phyloP scores from a whole-genome alignment of 2,329 filamentous ascomycete species.

The Penicillium hesseltinei region DNA sequence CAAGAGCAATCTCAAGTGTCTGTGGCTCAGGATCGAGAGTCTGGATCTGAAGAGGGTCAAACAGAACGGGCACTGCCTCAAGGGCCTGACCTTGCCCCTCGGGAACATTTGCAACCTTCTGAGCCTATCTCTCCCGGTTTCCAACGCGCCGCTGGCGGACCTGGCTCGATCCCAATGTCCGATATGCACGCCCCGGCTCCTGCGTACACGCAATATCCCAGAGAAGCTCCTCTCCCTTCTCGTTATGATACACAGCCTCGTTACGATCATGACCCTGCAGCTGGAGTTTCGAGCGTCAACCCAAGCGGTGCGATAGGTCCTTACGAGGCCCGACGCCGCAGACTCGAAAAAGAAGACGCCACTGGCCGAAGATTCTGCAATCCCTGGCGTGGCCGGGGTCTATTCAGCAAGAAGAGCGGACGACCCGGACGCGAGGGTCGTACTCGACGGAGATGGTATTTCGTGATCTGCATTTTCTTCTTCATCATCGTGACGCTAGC shows the following conservation, averaged over 20 bases:
- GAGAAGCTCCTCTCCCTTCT: conserved; percentile 24
- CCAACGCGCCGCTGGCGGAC: conserved; percentile 61
- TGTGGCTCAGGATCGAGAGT: not conserved
- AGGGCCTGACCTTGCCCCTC: not conserved
- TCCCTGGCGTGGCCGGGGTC: conserved; percentile 65
- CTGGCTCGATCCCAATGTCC: conserved; percentile 60
- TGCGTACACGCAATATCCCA: conserved; percentile 38
- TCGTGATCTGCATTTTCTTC: conserved; percentile 52
- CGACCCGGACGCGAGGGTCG: conserved; percentile 62
- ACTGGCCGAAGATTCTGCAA: conserved; percentile 58
- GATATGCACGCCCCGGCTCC: conserved; percentile 51
- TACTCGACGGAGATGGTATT: conserved; percentile 60
- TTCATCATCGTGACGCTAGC: conserved; percentile 57
- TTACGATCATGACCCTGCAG: conserved; percentile 18
- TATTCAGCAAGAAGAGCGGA: conserved; percentile 61
- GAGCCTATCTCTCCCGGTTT: conserved; percentile 63
- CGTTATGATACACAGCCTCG: conserved; percentile 24
- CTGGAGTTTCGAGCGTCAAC: conserved; percentile 24
- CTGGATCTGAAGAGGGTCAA: not conserved
- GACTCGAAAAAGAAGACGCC: conserved; percentile 66
- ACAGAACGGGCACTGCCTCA: not conserved
- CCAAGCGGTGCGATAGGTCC: conserved; percentile 29
- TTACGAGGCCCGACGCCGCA: conserved; percentile 53
- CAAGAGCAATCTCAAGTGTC: not conserved
- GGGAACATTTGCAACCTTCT: conserved; percentile 55